Conservation (phyloP, 2,329 filamentous ascomycete genomes). For the Clarireedia homoeocarpa region DNA sequence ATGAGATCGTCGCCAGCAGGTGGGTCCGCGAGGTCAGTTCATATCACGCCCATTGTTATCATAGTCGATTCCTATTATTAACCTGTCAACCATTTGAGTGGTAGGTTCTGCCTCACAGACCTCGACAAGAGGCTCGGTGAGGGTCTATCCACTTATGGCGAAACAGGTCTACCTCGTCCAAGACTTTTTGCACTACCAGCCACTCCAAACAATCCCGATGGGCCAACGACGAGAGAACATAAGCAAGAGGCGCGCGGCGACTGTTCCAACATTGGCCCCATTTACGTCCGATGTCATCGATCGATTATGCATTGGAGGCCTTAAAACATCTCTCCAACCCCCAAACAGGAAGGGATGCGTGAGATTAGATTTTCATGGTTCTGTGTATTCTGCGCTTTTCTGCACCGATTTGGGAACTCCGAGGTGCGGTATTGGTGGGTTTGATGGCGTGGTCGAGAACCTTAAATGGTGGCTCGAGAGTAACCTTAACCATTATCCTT, state of each 20-base stretch:
- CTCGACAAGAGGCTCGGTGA: too few species aligned
- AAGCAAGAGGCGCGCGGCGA: constrained; percentile 8
- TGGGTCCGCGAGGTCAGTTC: too few species aligned
- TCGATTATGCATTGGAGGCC: constrained; percentile 3
- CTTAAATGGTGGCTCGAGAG: constrained; percentile 5
- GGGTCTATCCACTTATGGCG: too few species aligned
- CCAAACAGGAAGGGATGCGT: neutral
- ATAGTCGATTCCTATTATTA: neutral
- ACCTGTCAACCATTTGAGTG: constrained; percentile 1
- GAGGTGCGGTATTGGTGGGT: too few species aligned
- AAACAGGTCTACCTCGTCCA: neutral
- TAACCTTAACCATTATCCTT: too few species aligned
- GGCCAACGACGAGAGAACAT: neutral
- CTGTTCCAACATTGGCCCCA: constrained; percentile 6
- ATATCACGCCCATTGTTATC: too few species aligned
- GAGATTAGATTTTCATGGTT: neutral
- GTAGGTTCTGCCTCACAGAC: too few species aligned
- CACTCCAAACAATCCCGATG: neutral
- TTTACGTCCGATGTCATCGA: constrained; percentile 3
- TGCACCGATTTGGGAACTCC: too few species aligned
- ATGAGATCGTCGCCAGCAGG: too few species aligned
- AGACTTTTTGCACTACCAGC: neutral
- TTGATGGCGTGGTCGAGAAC: neutral
- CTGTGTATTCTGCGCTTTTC: too few species aligned
- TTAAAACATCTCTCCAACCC: neutral